Percentiles rank a stretch among this genome's conserved stretches.
Conservation (phyloP, 805 yeast species). For the Pichia sporocuriosa region DNA sequence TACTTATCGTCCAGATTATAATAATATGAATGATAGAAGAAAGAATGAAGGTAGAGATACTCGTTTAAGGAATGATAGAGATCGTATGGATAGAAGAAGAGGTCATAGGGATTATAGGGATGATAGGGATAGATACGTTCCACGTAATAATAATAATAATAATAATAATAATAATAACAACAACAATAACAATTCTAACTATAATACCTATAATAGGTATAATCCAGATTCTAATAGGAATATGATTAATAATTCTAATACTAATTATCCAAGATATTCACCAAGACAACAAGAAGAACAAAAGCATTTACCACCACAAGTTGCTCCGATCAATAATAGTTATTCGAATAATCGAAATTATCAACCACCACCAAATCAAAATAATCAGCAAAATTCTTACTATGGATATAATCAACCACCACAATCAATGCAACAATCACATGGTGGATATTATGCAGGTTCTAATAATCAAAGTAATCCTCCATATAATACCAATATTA, state of each 20-base stretch:
- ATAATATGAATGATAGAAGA: constrained; percentile 2
- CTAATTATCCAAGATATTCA: constrained; percentile 5
- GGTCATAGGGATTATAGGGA: constrained; percentile 4
- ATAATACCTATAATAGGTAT: constrained; percentile 5
- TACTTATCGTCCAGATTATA: neutral
- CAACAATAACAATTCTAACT: constrained; percentile 3
- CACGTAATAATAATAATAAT: constrained; percentile 5
- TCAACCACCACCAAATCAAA: constrained; percentile 4
- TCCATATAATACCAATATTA: constrained; percentile 14
- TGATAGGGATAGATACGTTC: constrained; percentile 2
- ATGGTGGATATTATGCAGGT: constrained; percentile 1
- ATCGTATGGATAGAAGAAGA: constrained; percentile 9
- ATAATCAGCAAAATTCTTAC: constrained; percentile 9
- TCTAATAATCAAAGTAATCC: too few relatives aligned
- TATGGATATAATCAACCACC: constrained; percentile 1
- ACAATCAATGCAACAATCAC: constrained; percentile 10
- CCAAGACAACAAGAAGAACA: constrained; percentile 11
- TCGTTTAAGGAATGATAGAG: constrained; percentile 1
- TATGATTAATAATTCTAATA: neutral
- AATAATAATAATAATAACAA: constrained; percentile 2
- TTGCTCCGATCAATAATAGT: constrained; percentile 3
- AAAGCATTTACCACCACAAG: constrained; percentile 11
- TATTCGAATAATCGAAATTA: constrained; percentile 3
- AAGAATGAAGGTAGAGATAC: neutral
- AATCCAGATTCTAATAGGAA: neutral